These are phyloP conservation scores for Saitozyma sp. DNA, from an alignment of 768 basidiomycete genomes.

Conservation along the genomic window DNA sequence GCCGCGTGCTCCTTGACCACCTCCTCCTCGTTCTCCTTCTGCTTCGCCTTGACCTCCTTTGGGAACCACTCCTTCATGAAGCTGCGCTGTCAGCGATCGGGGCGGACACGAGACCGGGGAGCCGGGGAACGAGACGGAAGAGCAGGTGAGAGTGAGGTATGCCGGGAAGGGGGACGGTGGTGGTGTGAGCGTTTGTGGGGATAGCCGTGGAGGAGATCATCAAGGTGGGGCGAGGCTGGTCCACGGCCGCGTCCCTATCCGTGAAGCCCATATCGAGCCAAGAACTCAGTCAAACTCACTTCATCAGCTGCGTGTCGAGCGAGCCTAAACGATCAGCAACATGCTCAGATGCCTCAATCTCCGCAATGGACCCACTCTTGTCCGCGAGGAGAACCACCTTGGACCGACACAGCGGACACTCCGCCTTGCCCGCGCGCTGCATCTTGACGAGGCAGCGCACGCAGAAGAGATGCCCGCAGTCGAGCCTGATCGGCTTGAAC, in stretches of 20 bases:
- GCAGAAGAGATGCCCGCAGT: constrained; percentile 67
- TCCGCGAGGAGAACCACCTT: constrained; percentile 75
- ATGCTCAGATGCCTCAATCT: neutral
- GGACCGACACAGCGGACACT: constrained; percentile 83
- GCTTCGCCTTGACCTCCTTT: constrained; percentile 71
- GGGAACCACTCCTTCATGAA: constrained; percentile 96
- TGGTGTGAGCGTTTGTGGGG: too few species aligned
- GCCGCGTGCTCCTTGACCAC: constrained; percentile 65
- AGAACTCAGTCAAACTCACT: constrained; percentile 26
- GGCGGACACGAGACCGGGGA: too few species aligned
- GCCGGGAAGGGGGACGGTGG: neutral
- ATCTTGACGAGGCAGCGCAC: constrained; percentile 74
- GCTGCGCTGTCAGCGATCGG: constrained; percentile 55
- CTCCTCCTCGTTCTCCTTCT: constrained; percentile 72
- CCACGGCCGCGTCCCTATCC: neutral
- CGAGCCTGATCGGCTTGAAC: constrained; percentile 84
- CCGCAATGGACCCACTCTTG: constrained; percentile 60
- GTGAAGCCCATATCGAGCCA: neutral
- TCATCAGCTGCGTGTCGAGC: constrained; percentile 49
- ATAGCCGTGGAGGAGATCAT: neutral
- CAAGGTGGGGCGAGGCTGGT: neutral
- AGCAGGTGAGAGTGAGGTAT: neutral
- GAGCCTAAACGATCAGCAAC: constrained; percentile 27
- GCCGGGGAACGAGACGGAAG: neutral
- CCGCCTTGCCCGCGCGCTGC: constrained; percentile 72